These are phyloP conservation scores for Trichoderma sp. DNA, from an alignment of 2,329 filamentous ascomycete species.

Conservation along the genomic window DNA sequence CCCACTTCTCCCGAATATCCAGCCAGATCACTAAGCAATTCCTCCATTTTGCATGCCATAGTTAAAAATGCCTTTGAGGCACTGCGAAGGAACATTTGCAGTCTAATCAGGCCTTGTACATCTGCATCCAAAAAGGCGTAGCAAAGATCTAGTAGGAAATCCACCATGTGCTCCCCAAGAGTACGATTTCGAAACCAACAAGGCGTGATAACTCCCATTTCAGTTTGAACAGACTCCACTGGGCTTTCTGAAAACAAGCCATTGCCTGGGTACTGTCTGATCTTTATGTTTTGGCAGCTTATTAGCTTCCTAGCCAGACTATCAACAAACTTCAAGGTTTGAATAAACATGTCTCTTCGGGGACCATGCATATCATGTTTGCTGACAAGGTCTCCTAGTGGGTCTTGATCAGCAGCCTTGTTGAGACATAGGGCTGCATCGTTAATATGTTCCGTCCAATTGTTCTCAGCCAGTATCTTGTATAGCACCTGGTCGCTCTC, in stretches of 20 bases:
- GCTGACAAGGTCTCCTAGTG: not conserved
- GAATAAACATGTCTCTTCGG: not conserved
- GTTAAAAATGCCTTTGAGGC: not conserved
- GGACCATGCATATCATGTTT: not conserved
- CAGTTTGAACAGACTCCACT: not conserved
- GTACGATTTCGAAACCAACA: not conserved
- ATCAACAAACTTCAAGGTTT: not conserved
- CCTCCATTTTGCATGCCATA: not conserved
- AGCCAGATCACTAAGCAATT: not conserved
- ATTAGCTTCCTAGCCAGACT: not conserved
- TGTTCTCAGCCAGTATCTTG: not conserved
- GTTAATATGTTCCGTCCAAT: not conserved
- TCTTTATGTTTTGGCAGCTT: fast-evolving
- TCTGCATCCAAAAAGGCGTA: not conserved
- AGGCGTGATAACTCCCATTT: not conserved
- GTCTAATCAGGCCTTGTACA: not conserved
- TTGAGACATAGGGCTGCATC: not conserved
- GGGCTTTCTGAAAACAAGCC: not conserved
- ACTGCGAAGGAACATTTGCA: not conserved
- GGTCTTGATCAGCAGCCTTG: not conserved
- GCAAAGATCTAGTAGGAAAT: not conserved
- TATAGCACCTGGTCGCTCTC: too few relatives aligned
- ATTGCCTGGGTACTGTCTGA: not conserved
- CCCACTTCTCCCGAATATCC: not conserved
- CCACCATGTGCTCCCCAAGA: not conserved